These are phyloP conservation scores for Phlegmacium glaucopus DNA, from an alignment of 768 basidiomycete genomes.

Conservation along the genomic window DNA sequence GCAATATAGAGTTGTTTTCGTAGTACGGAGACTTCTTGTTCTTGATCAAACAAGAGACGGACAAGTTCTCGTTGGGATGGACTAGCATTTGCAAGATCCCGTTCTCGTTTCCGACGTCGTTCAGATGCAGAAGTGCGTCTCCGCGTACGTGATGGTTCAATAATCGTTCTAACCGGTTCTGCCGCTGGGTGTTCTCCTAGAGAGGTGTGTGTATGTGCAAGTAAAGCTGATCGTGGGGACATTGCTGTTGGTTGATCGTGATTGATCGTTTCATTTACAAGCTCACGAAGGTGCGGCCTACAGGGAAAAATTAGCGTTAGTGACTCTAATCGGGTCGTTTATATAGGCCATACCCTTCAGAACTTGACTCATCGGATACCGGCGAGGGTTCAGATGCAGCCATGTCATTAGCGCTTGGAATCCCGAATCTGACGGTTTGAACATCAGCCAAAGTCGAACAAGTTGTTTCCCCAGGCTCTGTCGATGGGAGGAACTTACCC, in stretches of 20 bases:
- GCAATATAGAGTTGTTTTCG: slow-evolving; percentile 33
- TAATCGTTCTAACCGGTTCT: background rate
- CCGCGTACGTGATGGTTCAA: background rate
- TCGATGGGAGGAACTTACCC: no score
- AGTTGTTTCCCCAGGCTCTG: background rate
- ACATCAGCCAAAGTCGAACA: no score
- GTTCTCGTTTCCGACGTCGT: slow-evolving; percentile 7
- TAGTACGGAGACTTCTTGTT: slow-evolving; percentile 31
- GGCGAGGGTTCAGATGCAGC: slow-evolving; percentile 18
- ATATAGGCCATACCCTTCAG: slow-evolving; percentile 15
- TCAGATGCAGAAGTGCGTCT: background rate
- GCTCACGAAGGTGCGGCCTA: slow-evolving; percentile 15
- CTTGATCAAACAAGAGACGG: slow-evolving; percentile 28
- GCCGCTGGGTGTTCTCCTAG: slow-evolving; percentile 7
- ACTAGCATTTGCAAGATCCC: slow-evolving; percentile 10
- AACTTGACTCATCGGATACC: slow-evolving; percentile 18
- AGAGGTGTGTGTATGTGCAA: slow-evolving; percentile 23
- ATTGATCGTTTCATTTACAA: slow-evolving; percentile 16
- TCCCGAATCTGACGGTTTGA: no score
- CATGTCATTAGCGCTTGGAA: slow-evolving; percentile 3
- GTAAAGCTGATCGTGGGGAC: slow-evolving; percentile 24
- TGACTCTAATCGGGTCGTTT: no score
- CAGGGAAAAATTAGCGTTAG: background rate
- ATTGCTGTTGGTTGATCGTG: slow-evolving; percentile 18
- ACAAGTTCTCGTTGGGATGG: slow-evolving; percentile 27